Conservation (phyloP, 2,329 filamentous ascomycete species). For the Arthroderma sp. region DNA sequence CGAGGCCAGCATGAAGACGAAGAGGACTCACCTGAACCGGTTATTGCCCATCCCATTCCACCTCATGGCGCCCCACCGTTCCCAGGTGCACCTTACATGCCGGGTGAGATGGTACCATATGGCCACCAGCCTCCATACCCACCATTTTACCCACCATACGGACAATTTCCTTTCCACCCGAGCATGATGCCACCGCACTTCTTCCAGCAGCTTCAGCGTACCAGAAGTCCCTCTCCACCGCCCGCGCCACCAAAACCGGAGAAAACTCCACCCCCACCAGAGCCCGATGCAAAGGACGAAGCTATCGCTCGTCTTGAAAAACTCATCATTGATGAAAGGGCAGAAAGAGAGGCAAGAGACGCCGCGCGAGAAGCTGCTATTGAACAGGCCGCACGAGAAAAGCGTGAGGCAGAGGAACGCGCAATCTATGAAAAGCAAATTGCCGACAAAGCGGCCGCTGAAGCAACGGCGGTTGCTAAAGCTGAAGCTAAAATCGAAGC, state of each 20-base stretch:
- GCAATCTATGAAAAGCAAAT: conserved; percentile 30
- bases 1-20: conserved; percentile 18
- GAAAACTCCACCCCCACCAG: conserved; percentile 20
- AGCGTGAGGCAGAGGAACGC: conserved; percentile 21
- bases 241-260: conserved; percentile 14
- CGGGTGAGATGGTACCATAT: conserved; percentile 27
- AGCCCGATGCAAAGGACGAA: conserved; percentile 34
- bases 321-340: conserved; percentile 36
- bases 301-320: conserved; percentile 51
- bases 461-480: conserved; percentile 17
- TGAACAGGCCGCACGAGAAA: conserved; percentile 39
- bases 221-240: conserved; percentile 13
- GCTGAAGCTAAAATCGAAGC: conserved; percentile 36
- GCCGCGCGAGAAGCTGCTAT: conserved; percentile 30
- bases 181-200: conserved; percentile 25
- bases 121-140: conserved; percentile 12
- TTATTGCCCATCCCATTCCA: conserved; percentile 17
- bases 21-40: conserved; percentile 18
- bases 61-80: conserved; percentile 12
- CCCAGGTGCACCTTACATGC: conserved; percentile 5
- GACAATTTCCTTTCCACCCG: conserved; percentile 22
- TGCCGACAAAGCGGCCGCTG: conserved; percentile 28
- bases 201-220: conserved; percentile 23
- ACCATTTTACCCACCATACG: conserved; percentile 14
- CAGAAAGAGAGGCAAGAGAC: conserved; percentile 29